Base-by-base conservation (phyloP, 495 filamentous ascomycete species). In the Podospora anserina region DNA sequence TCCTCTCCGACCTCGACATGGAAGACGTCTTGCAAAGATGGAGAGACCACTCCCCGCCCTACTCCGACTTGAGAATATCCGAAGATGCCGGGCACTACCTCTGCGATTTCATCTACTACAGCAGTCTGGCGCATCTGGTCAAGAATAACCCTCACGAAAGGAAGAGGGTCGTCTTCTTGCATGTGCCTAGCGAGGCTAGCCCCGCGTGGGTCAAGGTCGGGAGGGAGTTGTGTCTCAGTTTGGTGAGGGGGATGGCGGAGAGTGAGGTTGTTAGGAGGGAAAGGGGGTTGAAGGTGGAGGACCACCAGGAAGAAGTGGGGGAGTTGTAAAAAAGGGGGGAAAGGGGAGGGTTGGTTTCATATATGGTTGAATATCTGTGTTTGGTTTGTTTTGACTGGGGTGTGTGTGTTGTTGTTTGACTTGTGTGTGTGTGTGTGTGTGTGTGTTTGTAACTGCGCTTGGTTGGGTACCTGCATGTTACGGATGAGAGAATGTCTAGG, bases 21-120 rank as follows among this genome's bases (percentile, higher is more conserved):
- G 85, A 84, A 23, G 83, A 88, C 68, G 84, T 90, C 1, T 74
- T 86, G 69, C 67, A 68, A 66, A 69, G 84, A 74, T 92, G 89
- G 88, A 82, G 82, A 69, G 70, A 26, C 27, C 7, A 28, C 63
- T 78, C 75, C 64, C 79, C 19, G 79, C 81, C 53, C 28, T 61
- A 69, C 16, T 71, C 83, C 27, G 88, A 91, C 69, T 72, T 92
- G 1, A 82, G 87, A 6, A 79, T 89, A 15, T 92, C 90, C 5
- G 86, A 89, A 57, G 90, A 96, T 73, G 90, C 92, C 0, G 92
- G 93, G 0, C 88, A 86, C 58, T 97, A 90, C 74, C 81, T 94
- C 18, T 97, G 93, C 76, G 93, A 94, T 71, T 97, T 93, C 74
- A 93, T 90, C 61, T 95, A 91, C 78, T 96, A 88, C 79, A 89